These are phyloP conservation scores for Parasarocladium wereldwijsianum DNA, from an alignment of 2,329 filamentous ascomycete species.

Conservation along the genomic window DNA sequence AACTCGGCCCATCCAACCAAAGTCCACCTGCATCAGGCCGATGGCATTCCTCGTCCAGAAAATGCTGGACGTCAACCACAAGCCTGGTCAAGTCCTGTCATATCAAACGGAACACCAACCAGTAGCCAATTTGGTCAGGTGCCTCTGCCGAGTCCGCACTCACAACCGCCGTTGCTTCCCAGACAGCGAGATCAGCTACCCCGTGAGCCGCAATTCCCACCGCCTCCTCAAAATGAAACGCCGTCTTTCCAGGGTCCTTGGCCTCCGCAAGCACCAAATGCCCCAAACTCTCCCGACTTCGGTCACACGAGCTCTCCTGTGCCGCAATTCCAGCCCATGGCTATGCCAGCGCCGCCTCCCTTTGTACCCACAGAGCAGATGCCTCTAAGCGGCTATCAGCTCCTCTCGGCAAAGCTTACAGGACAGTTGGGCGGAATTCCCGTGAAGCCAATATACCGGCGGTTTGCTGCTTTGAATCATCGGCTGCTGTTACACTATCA, in stretches of 20 bases:
- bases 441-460: slow-evolving; percentile 57
- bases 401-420: slow-evolving; percentile 39
- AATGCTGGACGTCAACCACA: too few relatives aligned
- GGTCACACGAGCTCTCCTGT: slow-evolving; percentile 2
- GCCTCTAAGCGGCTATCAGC: slow-evolving; percentile 44
- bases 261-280: background rate
- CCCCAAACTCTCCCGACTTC: background rate
- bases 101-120: too few relatives aligned
- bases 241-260: background rate
- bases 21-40: too few relatives aligned
- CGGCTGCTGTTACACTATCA: slow-evolving; percentile 71
- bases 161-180: too few relatives aligned
- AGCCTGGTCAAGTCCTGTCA: too few relatives aligned
- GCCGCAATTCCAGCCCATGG: slow-evolving; percentile 1
- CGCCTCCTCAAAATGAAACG: background rate
- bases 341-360: slow-evolving; percentile 4
- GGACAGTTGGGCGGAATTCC: slow-evolving; percentile 10
- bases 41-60: too few relatives aligned
- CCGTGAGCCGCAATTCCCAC: background rate
- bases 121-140: too few relatives aligned
- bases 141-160: too few relatives aligned
- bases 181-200: too few relatives aligned
- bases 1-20: too few relatives aligned
- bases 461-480: slow-evolving; percentile 71
- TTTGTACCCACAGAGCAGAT: slow-evolving; percentile 19